Evolutionary conservation across 2,329 filamentous ascomycete genomes (phyloP).

Genomic region (Cladosporium sp.): DNA sequence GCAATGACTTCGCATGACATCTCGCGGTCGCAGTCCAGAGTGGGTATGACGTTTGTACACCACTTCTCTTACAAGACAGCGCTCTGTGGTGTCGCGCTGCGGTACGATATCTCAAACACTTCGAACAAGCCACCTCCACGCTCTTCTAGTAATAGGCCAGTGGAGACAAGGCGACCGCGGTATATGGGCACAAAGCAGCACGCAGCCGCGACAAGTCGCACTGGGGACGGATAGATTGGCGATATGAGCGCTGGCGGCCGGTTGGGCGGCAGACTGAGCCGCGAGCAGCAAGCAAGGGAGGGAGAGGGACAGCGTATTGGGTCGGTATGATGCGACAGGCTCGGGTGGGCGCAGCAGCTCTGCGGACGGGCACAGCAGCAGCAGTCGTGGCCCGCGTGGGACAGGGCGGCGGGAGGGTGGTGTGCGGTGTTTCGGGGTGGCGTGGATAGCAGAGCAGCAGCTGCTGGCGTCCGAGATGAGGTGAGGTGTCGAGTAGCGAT

Average conservation of each 20-base stretch:
- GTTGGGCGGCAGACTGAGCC: constrained; percentile 9
- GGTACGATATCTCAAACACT: constrained; percentile 15
- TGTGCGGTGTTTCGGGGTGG: constrained; percentile 1
- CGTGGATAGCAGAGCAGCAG: neutral
- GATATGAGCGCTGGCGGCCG: constrained; percentile 7
- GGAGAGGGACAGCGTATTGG: constrained; percentile 11
- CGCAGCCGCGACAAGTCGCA: constrained; percentile 16
- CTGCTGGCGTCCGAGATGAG: constrained; percentile 11
- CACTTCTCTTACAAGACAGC: constrained; percentile 14
- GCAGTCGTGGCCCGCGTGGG: constrained; percentile 16
- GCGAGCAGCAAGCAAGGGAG: constrained; percentile 20
- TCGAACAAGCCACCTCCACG: constrained; percentile 5
- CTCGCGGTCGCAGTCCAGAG: constrained; percentile 18
- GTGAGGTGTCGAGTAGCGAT: neutral
- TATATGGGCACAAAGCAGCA: constrained; percentile 8
- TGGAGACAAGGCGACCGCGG: constrained; percentile 8
- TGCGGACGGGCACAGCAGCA: constrained; percentile 14
- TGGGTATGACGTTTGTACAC: constrained; percentile 11
- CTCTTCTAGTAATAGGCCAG: constrained; percentile 20
- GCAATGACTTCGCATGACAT: constrained; percentile 35
- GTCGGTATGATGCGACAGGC: constrained; percentile 6
- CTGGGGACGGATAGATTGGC: constrained; percentile 20
- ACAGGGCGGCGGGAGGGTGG: constrained; percentile 7
- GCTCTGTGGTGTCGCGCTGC: neutral
- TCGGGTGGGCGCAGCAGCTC: constrained; percentile 11